phyloP scores from a whole-genome alignment of 2,329 filamentous ascomycete species.

The Botrytis fabae region DNA sequence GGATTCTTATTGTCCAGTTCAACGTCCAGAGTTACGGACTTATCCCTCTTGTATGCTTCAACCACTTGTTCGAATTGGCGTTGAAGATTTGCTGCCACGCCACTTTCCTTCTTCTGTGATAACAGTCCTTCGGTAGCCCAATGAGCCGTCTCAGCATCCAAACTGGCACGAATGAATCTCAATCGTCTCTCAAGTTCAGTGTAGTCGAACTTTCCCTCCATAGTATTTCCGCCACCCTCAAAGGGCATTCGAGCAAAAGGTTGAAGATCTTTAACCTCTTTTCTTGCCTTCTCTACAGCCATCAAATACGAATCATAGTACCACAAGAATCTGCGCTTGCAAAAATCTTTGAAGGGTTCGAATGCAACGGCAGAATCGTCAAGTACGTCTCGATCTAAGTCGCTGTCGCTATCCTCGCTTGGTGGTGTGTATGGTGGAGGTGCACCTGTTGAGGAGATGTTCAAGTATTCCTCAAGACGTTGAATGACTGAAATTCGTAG shows the following conservation, averaged over 20 bases:
- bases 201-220: conserved; percentile 88
- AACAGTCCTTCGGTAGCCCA: conserved; percentile 72
- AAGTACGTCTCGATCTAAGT: conserved; percentile 29
- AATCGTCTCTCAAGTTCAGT: conserved; percentile 69
- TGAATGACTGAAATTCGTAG: conserved; percentile 84
- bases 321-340: conserved; percentile 92
- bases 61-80: conserved; percentile 83
- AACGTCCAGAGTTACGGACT: conserved; percentile 71
- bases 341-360: conserved; percentile 86
- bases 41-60: conserved; percentile 69
- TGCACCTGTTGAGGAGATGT: conserved; percentile 55
- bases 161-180: conserved; percentile 62
- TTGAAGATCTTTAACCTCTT: conserved; percentile 62
- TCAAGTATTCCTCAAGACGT: conserved; percentile 76
- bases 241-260: conserved; percentile 84
- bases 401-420: conserved; percentile 45
- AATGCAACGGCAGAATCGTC: conserved; percentile 60
- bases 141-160: conserved; percentile 68
- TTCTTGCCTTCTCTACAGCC: conserved; percentile 64
- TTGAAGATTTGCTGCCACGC: conserved; percentile 77
- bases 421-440: conserved; percentile 39
- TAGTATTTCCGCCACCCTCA: conserved; percentile 72
- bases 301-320: conserved; percentile 87
- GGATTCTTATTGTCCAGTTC: conserved; percentile 79
- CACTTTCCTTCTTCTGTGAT: conserved; percentile 64